Percentiles rank a stretch among this genome's conserved stretches.
These are phyloP conservation scores for Coemansia sp. DNA, from an alignment of 192 early-diverging fungal species.

Conservation along the genomic window DNA sequence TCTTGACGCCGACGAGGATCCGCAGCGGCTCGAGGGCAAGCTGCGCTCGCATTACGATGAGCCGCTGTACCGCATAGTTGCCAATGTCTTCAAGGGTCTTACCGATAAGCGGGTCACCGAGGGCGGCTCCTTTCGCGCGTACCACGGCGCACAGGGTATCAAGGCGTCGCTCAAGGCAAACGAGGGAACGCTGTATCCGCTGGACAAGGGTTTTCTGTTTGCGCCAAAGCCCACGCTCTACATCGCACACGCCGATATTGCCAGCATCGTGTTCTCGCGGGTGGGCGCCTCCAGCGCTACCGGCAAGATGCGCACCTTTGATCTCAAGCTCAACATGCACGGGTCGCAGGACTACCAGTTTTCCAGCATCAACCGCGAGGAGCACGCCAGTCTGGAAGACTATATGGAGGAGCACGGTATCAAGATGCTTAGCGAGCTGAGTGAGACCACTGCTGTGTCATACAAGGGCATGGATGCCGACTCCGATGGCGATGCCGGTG, in stretches of 20 bases:
- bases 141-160: slow-evolving; percentile 77
- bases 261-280: slow-evolving; percentile 86
- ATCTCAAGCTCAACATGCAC: slow-evolving; percentile 90
- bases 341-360: slow-evolving; percentile 79
- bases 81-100: slow-evolving; percentile 81
- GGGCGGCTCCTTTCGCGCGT: slow-evolving; percentile 66
- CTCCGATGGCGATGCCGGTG: slow-evolving; percentile 25
- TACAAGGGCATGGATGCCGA: slow-evolving; percentile 47
- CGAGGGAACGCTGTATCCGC: slow-evolving; percentile 91
- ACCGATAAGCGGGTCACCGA: slow-evolving; percentile 75
- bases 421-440: slow-evolving; percentile 74
- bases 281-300: slow-evolving; percentile 54
- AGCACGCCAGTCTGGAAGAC: slow-evolving; percentile 77
- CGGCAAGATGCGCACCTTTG: slow-evolving; percentile 75
- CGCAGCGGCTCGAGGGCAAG: slow-evolving; percentile 70
- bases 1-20: slow-evolving; percentile 74
- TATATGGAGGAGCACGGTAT: slow-evolving; percentile 84
- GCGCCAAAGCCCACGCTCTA: slow-evolving; percentile 93
- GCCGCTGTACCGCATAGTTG: slow-evolving; percentile 81
- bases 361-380: slow-evolving; percentile 88
- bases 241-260: slow-evolving; percentile 84
- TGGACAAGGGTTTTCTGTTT: slow-evolving; percentile 93
- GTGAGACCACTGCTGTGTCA: slow-evolving; percentile 49
- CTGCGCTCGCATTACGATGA: slow-evolving; percentile 85
- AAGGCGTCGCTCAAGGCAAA: slow-evolving; percentile 97